Evolutionary conservation across 2,329 filamentous ascomycete species (phyloP).

Genomic region (Aspergillus caelatus): DNA sequence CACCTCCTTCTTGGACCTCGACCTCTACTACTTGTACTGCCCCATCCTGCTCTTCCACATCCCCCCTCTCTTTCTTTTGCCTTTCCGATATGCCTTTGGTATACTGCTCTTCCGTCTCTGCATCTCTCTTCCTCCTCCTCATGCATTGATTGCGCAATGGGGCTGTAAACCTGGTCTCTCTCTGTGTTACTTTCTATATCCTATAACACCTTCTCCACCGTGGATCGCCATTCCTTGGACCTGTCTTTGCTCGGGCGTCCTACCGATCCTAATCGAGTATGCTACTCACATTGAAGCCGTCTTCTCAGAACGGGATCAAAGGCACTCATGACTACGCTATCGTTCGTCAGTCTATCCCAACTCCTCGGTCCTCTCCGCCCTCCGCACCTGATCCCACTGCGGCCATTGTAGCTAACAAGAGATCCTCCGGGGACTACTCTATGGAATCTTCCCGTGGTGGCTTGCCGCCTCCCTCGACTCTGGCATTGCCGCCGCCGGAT

Average conservation of each 20-base stretch:
- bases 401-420: constrained; percentile 27
- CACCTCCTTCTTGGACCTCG: not conserved
- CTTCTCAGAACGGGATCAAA: constrained; percentile 51
- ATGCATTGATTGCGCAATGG: constrained; percentile 3
- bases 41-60: not conserved
- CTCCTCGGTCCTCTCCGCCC: constrained; percentile 40
- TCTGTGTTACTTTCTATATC: not conserved
- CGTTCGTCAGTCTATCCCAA: constrained; percentile 45
- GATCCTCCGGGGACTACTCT: constrained; percentile 51
- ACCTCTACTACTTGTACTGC: not conserved
- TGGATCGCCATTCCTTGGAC: not conserved
- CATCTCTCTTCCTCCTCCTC: constrained; percentile 1
- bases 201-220: not conserved
- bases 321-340: constrained; percentile 53
- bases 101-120: not conserved
- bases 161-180: constrained; percentile 1
- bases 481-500: constrained; percentile 58
- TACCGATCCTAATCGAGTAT: constrained; percentile 30
- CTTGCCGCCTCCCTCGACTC: constrained; percentile 68
- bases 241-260: not conserved
- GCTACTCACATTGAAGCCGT: constrained; percentile 57
- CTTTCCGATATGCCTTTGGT: constrained; percentile 1
- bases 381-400: constrained; percentile 35
- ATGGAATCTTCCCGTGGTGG: constrained; percentile 73
- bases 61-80: not conserved